A percentile compares a stretch with the other conserved stretches of the same genome.
phyloP scores from a whole-genome alignment of 106 monocot species.

The Platanthera guangdongensis region DNA sequence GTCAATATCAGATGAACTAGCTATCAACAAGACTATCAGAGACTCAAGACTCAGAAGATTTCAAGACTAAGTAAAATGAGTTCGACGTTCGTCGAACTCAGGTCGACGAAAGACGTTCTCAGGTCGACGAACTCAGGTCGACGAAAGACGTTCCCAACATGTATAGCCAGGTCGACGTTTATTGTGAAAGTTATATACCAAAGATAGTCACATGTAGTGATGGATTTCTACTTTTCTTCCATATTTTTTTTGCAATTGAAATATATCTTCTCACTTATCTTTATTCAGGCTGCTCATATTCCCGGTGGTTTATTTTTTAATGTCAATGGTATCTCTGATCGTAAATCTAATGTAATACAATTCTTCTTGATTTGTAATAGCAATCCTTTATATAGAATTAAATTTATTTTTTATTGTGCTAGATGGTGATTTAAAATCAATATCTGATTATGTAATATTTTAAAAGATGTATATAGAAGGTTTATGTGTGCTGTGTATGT shows the following conservation, averaged over 20 bases:
- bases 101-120: too few species aligned
- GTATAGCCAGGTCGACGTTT: too few species aligned
- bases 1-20: too few species aligned
- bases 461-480: not conserved
- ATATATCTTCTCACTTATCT: not conserved
- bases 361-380: not conserved
- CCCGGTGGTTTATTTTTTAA: slow-evolving; percentile 93
- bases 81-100: too few species aligned
- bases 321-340: slow-evolving; percentile 91
- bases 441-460: too few species aligned
- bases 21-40: too few species aligned
- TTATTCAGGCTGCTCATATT: slow-evolving; percentile 82
- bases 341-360: slow-evolving; percentile 58
- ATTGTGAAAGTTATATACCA: not conserved
- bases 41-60: too few species aligned
- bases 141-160: too few species aligned
- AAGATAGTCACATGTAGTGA: not conserved
- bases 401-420: too few species aligned
- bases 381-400: not conserved
- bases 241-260: not conserved
- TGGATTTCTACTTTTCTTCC: not conserved
- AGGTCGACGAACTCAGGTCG: too few species aligned
- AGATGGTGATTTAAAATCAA: too few species aligned
- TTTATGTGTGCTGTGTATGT: not conserved
- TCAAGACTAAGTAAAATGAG: too few species aligned